Percentiles rank a stretch among this genome's conserved stretches.
These are phyloP conservation scores for Fusarium subglutinans DNA, from an alignment of 2,329 filamentous ascomycete species.

Conservation along the genomic window DNA sequence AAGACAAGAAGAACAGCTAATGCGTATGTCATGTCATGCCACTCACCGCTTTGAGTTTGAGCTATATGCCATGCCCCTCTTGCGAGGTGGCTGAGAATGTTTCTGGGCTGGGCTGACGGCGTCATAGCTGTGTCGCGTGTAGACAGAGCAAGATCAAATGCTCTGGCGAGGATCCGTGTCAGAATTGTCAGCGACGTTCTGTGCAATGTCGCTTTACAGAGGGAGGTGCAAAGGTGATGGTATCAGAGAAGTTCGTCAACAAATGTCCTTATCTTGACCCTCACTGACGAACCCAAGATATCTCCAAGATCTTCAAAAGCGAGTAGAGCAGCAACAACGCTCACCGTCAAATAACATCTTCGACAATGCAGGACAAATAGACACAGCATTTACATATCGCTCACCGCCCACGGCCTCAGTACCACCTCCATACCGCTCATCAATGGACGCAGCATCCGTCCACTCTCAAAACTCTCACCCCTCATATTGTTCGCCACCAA, in stretches of 20 bases:
- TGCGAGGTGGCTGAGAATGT: not conserved
- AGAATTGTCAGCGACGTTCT: conserved; percentile 45
- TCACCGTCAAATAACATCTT: conserved; percentile 13
- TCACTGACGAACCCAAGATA: conserved; percentile 31
- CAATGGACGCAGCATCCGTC: conserved; percentile 7
- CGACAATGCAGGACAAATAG: not conserved
- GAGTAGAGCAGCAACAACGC: conserved; percentile 27
- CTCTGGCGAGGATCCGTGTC: conserved; percentile 46
- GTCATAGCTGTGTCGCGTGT: conserved; percentile 44
- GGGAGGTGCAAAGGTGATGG: conserved; percentile 42
- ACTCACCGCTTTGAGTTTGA: not conserved
- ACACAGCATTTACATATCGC: conserved; percentile 1
- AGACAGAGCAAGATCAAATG: conserved; percentile 50
- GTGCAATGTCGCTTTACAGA: conserved; percentile 47
- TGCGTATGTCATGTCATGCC: conserved; percentile 32
- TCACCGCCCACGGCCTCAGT: conserved; percentile 21
- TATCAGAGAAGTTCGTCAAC: conserved; percentile 45
- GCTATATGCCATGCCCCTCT: not conserved
- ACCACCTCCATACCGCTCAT: conserved; percentile 30
- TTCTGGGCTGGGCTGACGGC: not conserved
- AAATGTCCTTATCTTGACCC: not conserved
- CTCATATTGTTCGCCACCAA: conserved; percentile 16
- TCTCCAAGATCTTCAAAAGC: conserved; percentile 38
- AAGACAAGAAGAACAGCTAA: conserved; percentile 42
- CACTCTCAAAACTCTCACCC: conserved; percentile 10